Base-by-base conservation (phyloP, 2,329 filamentous ascomycete species). In the Ophiocordyceps camponoti-leonardi region DNA sequence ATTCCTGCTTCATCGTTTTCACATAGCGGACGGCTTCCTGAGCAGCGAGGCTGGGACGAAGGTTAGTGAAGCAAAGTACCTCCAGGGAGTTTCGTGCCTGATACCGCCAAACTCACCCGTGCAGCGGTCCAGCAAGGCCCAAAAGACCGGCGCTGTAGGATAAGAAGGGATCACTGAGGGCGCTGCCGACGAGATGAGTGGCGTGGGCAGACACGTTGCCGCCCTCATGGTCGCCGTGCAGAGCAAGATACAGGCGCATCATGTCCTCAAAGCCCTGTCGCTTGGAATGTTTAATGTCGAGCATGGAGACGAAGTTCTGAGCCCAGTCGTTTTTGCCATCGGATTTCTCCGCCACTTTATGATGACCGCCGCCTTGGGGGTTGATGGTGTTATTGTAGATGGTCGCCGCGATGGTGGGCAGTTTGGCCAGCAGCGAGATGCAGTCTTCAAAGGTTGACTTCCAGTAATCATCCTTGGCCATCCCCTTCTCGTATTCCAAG, bases 11-110 rank as follows among this genome's bases (percentile, higher is more conserved):
- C 92, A 98, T 96, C 64, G 94, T 83, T 46, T 95, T 64, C 56
- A 95, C 93, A 85, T 88, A 98, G 59, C 92, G 84, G 50, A 98
- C 79, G 35, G 96, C 92, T 62, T 98, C 92, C 65, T 98, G 92
- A 7, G 92, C 92, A 44, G 92, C 92, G 48, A 98, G 79, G 47
- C 90, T 64, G 14, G 16, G 51, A 12, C 39, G 4, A 1, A 33
- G 20, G 22, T 22, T 12, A 31, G 42, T 2, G 33, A 16, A n/a
- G n/a, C n/a, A n/a, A n/a, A n/a, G n/a, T n/a, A n/a, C n/a, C n/a
- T 19, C 6, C 18, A 18, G 20, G 26, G 30, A 5, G 39, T n/a
- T n/a, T 19, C 33, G 4, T 6, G 26, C 19, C 18, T 44, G n/a
- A 10, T 13, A 22, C 2, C 10, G 4, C 12, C 4, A 26, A 2